Evolutionary conservation across 495 filamentous ascomycete species (phyloP).

Genomic region (Neurospora sp.): DNA sequence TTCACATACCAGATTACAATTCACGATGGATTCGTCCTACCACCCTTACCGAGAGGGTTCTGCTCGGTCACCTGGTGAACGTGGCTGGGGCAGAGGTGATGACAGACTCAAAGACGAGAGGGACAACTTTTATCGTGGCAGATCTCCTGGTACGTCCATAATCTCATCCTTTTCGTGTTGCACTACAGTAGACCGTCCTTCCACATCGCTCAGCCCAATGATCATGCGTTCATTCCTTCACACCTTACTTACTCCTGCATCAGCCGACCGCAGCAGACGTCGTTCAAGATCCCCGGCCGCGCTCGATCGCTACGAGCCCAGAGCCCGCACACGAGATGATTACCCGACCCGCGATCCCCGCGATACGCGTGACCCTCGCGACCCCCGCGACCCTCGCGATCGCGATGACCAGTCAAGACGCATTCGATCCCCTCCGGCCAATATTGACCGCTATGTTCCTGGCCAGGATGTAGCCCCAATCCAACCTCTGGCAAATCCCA

Average conservation of each 20-base stretch:
- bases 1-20: slow-evolving; percentile 1
- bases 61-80: slow-evolving; percentile 40
- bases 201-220: background rate
- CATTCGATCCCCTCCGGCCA: slow-evolving; percentile 47
- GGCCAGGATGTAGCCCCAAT: slow-evolving; percentile 57
- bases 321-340: slow-evolving; percentile 57
- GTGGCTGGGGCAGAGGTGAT: slow-evolving; percentile 39
- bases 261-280: slow-evolving; percentile 35
- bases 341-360: slow-evolving; percentile 25
- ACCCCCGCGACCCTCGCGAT: slow-evolving; percentile 38
- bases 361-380: background rate
- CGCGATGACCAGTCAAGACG: slow-evolving; percentile 45
- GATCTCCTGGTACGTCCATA: slow-evolving; percentile 43
- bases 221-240: background rate
- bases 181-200: background rate
- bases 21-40: slow-evolving; percentile 35
- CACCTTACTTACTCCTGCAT: slow-evolving; percentile 14
- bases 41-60: slow-evolving; percentile 28
- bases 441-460: slow-evolving; percentile 94
- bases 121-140: slow-evolving; percentile 43
- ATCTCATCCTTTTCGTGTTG: slow-evolving; percentile 6
- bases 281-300: slow-evolving; percentile 63
- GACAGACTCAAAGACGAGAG: slow-evolving; percentile 40
- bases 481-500: slow-evolving; percentile 54
- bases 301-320: slow-evolving; percentile 64